Percentiles rank a stretch among this genome's conserved stretches.
These are phyloP conservation scores for Choanephora cucurbitarum DNA, from an alignment of 371 early-diverging fungal genomes.

Conservation along the genomic window DNA sequence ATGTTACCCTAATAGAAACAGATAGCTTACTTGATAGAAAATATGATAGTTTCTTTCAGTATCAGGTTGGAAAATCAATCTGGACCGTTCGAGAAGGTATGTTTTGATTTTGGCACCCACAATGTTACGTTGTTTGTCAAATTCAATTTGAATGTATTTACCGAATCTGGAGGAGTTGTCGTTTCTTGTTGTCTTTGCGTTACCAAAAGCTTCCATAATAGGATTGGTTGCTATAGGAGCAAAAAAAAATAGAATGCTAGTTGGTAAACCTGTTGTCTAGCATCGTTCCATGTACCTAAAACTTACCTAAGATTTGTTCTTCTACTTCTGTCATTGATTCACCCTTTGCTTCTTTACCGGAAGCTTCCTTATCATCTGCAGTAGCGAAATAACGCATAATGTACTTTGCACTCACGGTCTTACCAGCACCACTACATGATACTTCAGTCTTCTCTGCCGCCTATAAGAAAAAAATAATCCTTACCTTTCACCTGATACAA, in stretches of 20 bases:
- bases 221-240: conserved; percentile 89
- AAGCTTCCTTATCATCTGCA: conserved; percentile 70
- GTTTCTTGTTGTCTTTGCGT: conserved; percentile 99
- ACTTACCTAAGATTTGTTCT: conserved; percentile 71
- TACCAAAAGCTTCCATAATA: conserved; percentile 99
- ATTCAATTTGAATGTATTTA: conserved; percentile 96
- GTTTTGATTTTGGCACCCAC: conserved; percentile 95
- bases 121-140: conserved; percentile 80
- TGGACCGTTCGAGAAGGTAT: conserved; percentile 96
- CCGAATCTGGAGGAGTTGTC: conserved; percentile 99
- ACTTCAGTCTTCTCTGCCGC: no score
- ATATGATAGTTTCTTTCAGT: conserved; percentile 99
- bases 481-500: conserved; percentile 97
- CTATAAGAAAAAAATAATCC: neutral
- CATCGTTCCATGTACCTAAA: neutral
- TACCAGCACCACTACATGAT: conserved; percentile 83
- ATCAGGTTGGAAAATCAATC: conserved; percentile 93
- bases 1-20: neutral
- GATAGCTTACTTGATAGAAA: conserved; percentile 84
- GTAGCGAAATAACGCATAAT: conserved; percentile 98
- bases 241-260: no score
- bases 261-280: neutral
- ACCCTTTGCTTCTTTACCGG: conserved; percentile 36
- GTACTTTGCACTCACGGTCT: conserved; percentile 95
- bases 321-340: conserved; percentile 77